Evolutionary conservation across 208 protist genomes (phyloP), one percentile per base, ranked within the genome.

Genomic region (Crithidia fasciculata): DNA sequence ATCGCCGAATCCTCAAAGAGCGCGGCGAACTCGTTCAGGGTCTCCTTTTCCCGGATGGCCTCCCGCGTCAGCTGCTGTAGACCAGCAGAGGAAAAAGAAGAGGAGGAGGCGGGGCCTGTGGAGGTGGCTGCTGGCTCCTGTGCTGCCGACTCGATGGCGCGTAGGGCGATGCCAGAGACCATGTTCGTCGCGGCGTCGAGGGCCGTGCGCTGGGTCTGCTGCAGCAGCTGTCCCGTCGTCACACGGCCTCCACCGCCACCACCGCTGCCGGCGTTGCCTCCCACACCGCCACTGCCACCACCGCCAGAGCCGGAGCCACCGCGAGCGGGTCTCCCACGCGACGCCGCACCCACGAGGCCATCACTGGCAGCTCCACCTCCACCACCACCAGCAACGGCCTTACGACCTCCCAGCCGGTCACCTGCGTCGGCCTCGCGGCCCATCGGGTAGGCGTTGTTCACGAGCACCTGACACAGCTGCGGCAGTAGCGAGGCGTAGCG

Each of bases 1-100:
- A 86, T 57, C 8, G 93, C 85, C 7, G 84, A 82, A 2, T 83
- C 78, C 55, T 84, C 80, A 55, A 96, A 95, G 41, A 87, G 78
- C 2, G 81, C 71, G 8, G 87, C 82, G 66, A 96, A 94, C 28
- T 85, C 60, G 69, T 80, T 72, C 9, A 95, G 76, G 52, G 79
- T 50, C n/a, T 77, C 68, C 80, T 95, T 96, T 67, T 90, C 73
- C 19, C 73, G 43, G 2, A 84, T 60, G 16, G 69, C 76, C 12
- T 82, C 65, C 49, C 69, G 36, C 36, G 78, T 61, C 40, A 55
- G 49, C 3, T 58, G 43, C 2, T 53, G 60, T 40, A 79, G 44
- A 16, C 69, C 19, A 43, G 13, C 50, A 12, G 44, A 19, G 2
- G 40, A 36, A 10, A 43, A 9, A 5, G 55, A 8, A 43, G 55